Conservation (phyloP, 2,329 filamentous ascomycete genomes). For the Trichoderma pleuroti region DNA sequence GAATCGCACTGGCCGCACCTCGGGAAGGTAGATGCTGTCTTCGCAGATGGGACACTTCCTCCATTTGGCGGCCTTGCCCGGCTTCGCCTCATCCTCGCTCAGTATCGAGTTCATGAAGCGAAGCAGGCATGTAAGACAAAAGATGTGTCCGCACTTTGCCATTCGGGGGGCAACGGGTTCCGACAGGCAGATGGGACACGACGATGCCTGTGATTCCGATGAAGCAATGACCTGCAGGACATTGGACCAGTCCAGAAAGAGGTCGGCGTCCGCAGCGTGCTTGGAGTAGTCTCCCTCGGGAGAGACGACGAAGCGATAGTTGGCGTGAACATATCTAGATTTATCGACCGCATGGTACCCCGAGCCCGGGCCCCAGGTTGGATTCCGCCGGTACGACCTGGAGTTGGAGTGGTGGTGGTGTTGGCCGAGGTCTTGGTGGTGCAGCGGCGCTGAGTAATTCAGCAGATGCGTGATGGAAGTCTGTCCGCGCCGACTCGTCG, state of each 20-base stretch:
- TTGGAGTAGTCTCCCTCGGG: conserved; percentile 74
- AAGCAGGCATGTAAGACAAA: conserved; percentile 88
- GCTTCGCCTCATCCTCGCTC: conserved; percentile 63
- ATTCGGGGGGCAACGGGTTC: conserved; percentile 91
- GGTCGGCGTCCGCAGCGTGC: conserved; percentile 81
- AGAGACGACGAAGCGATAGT: conserved; percentile 94
- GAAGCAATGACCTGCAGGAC: conserved; percentile 91
- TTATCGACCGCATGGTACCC: conserved; percentile 91
- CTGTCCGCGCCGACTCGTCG: conserved; percentile 76
- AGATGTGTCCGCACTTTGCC: conserved; percentile 96
- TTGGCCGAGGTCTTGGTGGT: conserved; percentile 53
- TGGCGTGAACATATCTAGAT: conserved; percentile 85
- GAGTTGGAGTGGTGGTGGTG: conserved; percentile 33
- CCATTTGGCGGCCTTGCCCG: conserved; percentile 71
- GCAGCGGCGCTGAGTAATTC: conserved; percentile 80
- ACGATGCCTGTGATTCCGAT: conserved; percentile 78
- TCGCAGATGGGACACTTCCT: conserved; percentile 97
- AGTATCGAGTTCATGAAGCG: conserved; percentile 89
- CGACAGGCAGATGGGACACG: conserved; percentile 92
- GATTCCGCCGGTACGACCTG: conserved; percentile 63
- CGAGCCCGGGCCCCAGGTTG: conserved; percentile 80
- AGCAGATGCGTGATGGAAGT: conserved; percentile 96
- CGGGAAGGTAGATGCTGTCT: conserved; percentile 87
- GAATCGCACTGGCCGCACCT: conserved; percentile 85
- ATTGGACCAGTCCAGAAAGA: conserved; percentile 84